Evolutionary conservation across 202 grass and related monocot genomes (phyloP).

Genomic region (Setaria italica): DNA sequence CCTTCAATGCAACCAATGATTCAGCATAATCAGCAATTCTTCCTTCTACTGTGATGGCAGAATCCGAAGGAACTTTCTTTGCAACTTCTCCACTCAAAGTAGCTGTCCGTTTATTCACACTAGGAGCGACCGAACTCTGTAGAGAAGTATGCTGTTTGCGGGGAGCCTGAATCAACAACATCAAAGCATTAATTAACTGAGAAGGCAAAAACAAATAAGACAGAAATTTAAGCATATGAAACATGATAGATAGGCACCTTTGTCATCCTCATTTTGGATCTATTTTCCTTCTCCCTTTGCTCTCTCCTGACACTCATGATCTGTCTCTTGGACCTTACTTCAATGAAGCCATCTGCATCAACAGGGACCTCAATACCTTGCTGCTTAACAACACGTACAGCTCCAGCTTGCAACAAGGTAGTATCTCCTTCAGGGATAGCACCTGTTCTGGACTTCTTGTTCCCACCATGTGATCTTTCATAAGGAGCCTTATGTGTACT

Average conservation of each 20-base stretch:
- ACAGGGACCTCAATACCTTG: constrained; percentile 85
- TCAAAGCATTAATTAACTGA: constrained; percentile 46
- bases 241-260: constrained; percentile 65
- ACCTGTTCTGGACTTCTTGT: constrained; percentile 53
- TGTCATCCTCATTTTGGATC: constrained; percentile 72
- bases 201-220: constrained; percentile 29
- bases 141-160: constrained; percentile 67
- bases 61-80: constrained; percentile 49
- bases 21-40: constrained; percentile 52
- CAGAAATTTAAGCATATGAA: constrained; percentile 36
- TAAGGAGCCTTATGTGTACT: constrained; percentile 49
- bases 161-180: constrained; percentile 61
- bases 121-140: constrained; percentile 50
- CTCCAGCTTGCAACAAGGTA: constrained; percentile 64
- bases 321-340: constrained; percentile 98
- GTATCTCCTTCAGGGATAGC: constrained; percentile 52
- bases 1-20: constrained; percentile 55
- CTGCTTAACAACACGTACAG: constrained; percentile 79
- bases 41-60: constrained; percentile 45
- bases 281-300: constrained; percentile 95
- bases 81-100: constrained; percentile 44
- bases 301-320: constrained; percentile 93
- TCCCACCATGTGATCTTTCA: constrained; percentile 59
- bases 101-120: constrained; percentile 55
- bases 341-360: constrained; percentile 98